Evolutionary conservation across 176 grass and related monocot genomes (phyloP), one percentile per base, ranked within the genome.

Genomic region (Canna indica): DNA sequence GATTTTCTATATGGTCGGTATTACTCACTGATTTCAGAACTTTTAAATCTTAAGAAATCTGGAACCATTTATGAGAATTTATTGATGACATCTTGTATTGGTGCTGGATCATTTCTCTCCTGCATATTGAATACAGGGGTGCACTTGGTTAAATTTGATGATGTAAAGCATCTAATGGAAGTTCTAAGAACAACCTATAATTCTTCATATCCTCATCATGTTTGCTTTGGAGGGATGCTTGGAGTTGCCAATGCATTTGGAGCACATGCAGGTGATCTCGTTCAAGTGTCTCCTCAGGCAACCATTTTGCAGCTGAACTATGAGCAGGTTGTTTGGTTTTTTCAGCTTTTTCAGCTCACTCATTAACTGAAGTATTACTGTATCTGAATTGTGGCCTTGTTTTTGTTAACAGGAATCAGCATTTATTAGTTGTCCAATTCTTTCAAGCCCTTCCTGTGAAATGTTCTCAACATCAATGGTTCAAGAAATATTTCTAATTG

Each of bases 401-500:
- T 67, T 67, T 41, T 85, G 33, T 75, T 33, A 79, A 64, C 82
- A 97, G 88, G 93, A 90, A 32, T 71, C 76, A 70, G 83, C 76
- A 74, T 81, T 89, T 75, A 74, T 92, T 30, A 83, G 77, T 71
- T 81, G 86, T 57, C 82, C 86, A 34, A 22, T 97, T 82, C 75
- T 97, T 62, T 79, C 72, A 39, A 87, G 83, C 82, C 82, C 82
- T 85, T 44, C 71, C 74, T 69, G 85, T 72, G 88, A 91, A 86
- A 87, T 73, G 69, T 73, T 96, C 38, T 83, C 83, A 67, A 86
- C 76, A 26, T 73, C 83, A 70, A 85, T 91, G 76, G 36, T 90
- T 83, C 93, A 85, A 75, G 88, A 90, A 85, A 87, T 92, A 57
- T 90, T 90, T 90, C 79, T 97, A 73, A 83, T 97, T 67, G 84